Evolutionary conservation across 257 asterid genomes (phyloP), one percentile per base, ranked within the genome.

Genomic region (Lycium ferocissimum): DNA sequence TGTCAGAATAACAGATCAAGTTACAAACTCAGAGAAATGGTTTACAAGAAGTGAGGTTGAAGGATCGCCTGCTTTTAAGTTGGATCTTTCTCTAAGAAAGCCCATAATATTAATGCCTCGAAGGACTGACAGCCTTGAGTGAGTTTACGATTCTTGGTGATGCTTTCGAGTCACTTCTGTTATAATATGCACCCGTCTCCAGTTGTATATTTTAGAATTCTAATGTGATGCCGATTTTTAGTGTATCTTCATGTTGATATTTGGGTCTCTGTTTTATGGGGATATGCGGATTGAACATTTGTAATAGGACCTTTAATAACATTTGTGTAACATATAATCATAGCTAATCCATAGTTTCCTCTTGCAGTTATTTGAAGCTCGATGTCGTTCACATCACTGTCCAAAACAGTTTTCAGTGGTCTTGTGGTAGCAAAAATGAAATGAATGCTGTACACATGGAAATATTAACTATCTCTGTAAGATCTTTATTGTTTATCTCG

Each of bases 311-410:
- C 82, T 78, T 78, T 53, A 7, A n/a, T 53, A 15, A 33, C 26
- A 26, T 53, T 54, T 13, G 82, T 78, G 47, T 6, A 33, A 14
- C 49, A 78, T 10, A 53, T 78, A 14, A 14, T 26, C 65, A 78
- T 20, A 78, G 49, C 82, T 83, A 65, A 83, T 69, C 26, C 81
- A 62, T 57, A 35, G 82, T 54, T 85, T 84, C 79, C 70, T 87
- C 84, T 81, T 90, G 92, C 98, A 96, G 99, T 89, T 96, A 91
- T 89, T 91, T 96, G 91, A 93, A 96, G 93, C 99, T 96, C 70
- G 99, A 96, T 90, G 94, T 96, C 84, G 98, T 96, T 88, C 98
- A 96, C 83, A 96, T 96, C 87, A 94, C 98, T 88, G 97, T 96
- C 86, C 94, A 90, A 89, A 96, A 96, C 92, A 83, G 91, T 26